These are phyloP conservation scores for Syzygium aqueum DNA, from an alignment of 345 rosid species.

Conservation along the genomic window DNA sequence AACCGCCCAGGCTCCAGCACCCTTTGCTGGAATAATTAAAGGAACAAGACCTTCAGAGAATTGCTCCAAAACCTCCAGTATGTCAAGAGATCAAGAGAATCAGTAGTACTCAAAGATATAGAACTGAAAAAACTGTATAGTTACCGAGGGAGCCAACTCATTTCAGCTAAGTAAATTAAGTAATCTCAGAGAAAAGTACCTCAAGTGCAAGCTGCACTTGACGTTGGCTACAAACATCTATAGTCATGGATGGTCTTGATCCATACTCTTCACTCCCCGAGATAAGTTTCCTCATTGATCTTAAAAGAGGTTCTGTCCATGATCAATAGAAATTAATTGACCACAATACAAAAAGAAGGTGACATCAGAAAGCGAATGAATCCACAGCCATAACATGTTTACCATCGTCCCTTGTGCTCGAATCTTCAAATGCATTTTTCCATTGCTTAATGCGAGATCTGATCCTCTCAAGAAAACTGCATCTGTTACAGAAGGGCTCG, in stretches of 20 bases:
- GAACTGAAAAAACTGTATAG: neutral
- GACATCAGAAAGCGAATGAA: neutral
- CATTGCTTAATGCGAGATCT: constrained; percentile 62
- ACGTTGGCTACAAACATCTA: constrained; percentile 81
- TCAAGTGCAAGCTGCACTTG: constrained; percentile 62
- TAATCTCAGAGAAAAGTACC: constrained; percentile 27
- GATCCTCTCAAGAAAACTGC: constrained; percentile 47
- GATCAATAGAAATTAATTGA: constrained; percentile 1
- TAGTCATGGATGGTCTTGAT: constrained; percentile 65
- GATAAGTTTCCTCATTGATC: constrained; percentile 49
- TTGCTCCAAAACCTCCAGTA: constrained; percentile 51
- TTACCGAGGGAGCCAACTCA: neutral
- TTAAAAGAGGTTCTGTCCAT: constrained; percentile 45
- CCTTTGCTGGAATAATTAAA: constrained; percentile 55
- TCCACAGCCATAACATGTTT: neutral
- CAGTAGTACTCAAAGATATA: neutral
- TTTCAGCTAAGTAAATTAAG: neutral
- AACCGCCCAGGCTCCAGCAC: constrained; percentile 59
- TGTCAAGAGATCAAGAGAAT: neutral
- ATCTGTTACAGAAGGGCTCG: constrained; percentile 57
- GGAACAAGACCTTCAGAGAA: constrained; percentile 63
- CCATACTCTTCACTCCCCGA: constrained; percentile 46
- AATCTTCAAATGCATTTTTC: constrained; percentile 40
- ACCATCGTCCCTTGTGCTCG: constrained; percentile 41
- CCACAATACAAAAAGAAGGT: neutral